Conservation (phyloP, 2,329 filamentous ascomycete species). For the Cladophialophora yegresii region DNA sequence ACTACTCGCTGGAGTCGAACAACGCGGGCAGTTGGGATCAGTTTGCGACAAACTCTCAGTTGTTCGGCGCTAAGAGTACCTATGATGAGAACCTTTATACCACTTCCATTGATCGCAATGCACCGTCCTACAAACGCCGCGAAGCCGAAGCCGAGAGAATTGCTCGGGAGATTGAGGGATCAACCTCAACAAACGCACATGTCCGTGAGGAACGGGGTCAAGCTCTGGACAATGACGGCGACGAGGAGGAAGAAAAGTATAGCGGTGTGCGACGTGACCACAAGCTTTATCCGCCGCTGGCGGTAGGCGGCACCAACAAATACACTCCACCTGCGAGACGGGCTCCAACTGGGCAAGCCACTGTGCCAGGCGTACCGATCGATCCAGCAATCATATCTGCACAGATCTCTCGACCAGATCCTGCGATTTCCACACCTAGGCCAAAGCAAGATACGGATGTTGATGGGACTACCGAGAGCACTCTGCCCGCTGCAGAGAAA, state of each 20-base stretch:
- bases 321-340: constrained; percentile 90
- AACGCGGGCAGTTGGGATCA: constrained; percentile 75
- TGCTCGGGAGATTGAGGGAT: constrained; percentile 85
- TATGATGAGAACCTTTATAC: constrained; percentile 97
- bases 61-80: constrained; percentile 84
- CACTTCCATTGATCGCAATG: constrained; percentile 79
- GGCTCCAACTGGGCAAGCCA: constrained; percentile 72
- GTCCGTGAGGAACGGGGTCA: constrained; percentile 84
- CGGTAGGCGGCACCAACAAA: constrained; percentile 63
- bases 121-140: constrained; percentile 78
- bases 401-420: constrained; percentile 62
- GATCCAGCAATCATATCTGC: constrained; percentile 90
- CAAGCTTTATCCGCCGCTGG: constrained; percentile 63
- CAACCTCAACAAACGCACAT: constrained; percentile 72
- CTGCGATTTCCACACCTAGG: constrained; percentile 36
- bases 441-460: constrained; percentile 44
- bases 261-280: constrained; percentile 81
- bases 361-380: constrained; percentile 73
- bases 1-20: constrained; percentile 70
- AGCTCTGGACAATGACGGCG: constrained; percentile 64
- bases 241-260: constrained; percentile 94
- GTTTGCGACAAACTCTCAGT: constrained; percentile 82
- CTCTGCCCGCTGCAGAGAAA: constrained; percentile 14
- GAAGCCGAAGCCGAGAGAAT: constrained; percentile 78
- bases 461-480: constrained; percentile 1